A percentile compares a stretch with the other conserved stretches of the same genome.
These are phyloP conservation scores for Entomortierella lignicola DNA, from an alignment of 192 early-diverging fungal species.

Conservation along the genomic window DNA sequence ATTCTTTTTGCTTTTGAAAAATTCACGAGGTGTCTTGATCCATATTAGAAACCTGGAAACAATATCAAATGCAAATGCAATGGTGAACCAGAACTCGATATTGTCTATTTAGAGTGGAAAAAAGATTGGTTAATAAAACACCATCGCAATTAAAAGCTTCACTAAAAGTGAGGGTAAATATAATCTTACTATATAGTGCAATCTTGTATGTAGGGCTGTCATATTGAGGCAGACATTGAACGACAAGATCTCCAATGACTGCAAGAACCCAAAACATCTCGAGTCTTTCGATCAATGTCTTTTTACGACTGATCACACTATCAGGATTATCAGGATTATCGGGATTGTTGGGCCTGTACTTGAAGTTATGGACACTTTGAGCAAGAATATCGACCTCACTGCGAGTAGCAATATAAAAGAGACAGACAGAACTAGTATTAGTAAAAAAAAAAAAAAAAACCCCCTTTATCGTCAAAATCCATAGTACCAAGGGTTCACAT, in stretches of 20 bases:
- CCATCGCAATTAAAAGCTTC: no score
- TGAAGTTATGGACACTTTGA: slow-evolving; percentile 43
- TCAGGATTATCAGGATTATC: no score
- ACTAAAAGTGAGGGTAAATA: no score
- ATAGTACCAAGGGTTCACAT: no score
- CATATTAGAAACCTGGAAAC: slow-evolving; percentile 54
- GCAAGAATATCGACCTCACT: slow-evolving; percentile 28
- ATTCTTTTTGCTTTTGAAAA: slow-evolving; percentile 61
- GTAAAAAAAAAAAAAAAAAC: slow-evolving; percentile 18
- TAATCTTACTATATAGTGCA: slow-evolving; percentile 43
- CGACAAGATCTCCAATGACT: slow-evolving; percentile 61
- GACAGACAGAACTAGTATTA: background rate
- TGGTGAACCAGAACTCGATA: slow-evolving; percentile 59
- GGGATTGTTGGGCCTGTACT: slow-evolving; percentile 2
- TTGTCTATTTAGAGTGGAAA: slow-evolving; percentile 26
- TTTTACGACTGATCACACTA: slow-evolving; percentile 5
- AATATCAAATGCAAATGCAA: slow-evolving; percentile 63
- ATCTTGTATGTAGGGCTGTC: slow-evolving; percentile 25
- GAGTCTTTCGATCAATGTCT: slow-evolving; percentile 19
- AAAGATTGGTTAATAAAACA: no score
- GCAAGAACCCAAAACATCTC: slow-evolving; percentile 56
- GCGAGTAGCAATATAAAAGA: background rate
- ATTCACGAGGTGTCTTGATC: slow-evolving; percentile 39
- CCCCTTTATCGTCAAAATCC: no score
- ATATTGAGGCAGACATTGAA: slow-evolving; percentile 59